Percentiles rank a stretch among this genome's conserved stretches.
Conservation (phyloP, 805 yeast species). For the Wickerhamiella allomyrinae region DNA sequence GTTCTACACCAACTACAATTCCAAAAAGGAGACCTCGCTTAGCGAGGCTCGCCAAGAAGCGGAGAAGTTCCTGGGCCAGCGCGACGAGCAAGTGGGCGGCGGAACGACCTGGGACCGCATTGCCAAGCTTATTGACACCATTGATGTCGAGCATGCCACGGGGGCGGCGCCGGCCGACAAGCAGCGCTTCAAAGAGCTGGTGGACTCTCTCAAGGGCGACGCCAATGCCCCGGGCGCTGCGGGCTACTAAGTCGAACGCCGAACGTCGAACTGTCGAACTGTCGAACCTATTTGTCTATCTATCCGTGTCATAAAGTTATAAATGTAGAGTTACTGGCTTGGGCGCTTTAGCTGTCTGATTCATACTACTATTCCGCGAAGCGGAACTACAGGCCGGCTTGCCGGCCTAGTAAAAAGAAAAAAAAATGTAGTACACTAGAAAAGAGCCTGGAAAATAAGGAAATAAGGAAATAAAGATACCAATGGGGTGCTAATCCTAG, state of each 20-base stretch:
- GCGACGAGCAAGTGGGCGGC: slow-evolving; percentile 39
- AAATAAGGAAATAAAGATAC: too few species aligned
- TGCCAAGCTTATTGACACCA: slow-evolving; percentile 33
- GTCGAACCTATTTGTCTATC: too few species aligned
- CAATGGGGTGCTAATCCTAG: too few species aligned
- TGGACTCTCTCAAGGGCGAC: slow-evolving; percentile 53
- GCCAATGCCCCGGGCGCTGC: slow-evolving; percentile 65
- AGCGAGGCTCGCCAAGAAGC: slow-evolving; percentile 54
- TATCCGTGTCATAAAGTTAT: too few species aligned
- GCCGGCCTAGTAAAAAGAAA: too few species aligned
- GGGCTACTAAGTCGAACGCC: slow-evolving; percentile 44
- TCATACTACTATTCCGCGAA: not conserved
- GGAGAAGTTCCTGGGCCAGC: slow-evolving; percentile 51
- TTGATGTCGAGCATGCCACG: slow-evolving; percentile 30
- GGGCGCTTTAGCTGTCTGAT: not conserved
- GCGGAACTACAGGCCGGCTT: too few species aligned
- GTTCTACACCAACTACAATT: slow-evolving; percentile 80
- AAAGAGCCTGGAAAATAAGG: too few species aligned
- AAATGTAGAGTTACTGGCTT: too few species aligned
- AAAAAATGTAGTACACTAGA: too few species aligned
- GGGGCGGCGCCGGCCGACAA: slow-evolving; percentile 44
- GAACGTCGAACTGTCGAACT: too few species aligned
- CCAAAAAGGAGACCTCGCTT: slow-evolving; percentile 58
- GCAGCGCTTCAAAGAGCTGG: slow-evolving; percentile 51
- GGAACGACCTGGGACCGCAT: slow-evolving; percentile 49